These are phyloP conservation scores for Tetracentron sinense DNA, from an alignment of 164 flowering plant genomes.

Conservation along the genomic window DNA sequence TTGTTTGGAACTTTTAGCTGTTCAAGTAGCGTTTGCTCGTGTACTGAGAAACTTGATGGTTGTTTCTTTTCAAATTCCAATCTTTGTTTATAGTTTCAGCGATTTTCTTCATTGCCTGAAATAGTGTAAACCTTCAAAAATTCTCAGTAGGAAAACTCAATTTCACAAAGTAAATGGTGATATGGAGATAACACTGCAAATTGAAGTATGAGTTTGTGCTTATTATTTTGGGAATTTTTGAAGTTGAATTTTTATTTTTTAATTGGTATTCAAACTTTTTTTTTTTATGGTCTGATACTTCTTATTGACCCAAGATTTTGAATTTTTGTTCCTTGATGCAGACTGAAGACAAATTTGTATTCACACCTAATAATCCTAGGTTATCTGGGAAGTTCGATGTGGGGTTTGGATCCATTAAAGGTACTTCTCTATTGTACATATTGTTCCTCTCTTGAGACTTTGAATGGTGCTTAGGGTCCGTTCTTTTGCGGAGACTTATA, in stretches of 20 bases:
- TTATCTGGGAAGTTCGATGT: constrained; percentile 50
- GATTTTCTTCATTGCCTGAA: too few species aligned
- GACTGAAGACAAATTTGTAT: constrained; percentile 53
- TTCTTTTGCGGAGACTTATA: too few species aligned
- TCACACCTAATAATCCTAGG: constrained; percentile 62
- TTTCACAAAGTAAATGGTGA: too few species aligned
- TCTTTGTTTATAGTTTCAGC: too few species aligned
- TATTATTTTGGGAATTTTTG: not conserved
- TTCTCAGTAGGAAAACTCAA: too few species aligned
- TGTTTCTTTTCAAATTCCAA: not conserved
- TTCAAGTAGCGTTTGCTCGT: not conserved
- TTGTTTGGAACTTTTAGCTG: not conserved
- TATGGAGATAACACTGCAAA: too few species aligned
- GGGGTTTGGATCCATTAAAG: constrained; percentile 51
- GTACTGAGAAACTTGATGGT: not conserved
- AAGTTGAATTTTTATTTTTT: not conserved
- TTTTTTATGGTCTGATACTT: not conserved
- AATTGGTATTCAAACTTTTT: not conserved
- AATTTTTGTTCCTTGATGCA: constrained; percentile 21
- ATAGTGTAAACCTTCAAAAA: too few species aligned
- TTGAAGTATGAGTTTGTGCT: not conserved
- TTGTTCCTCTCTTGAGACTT: not conserved
- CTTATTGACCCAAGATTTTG: not conserved
- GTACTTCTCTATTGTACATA: constrained; percentile 27
- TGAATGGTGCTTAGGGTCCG: too few species aligned